These are phyloP conservation scores for Penicillium capsulatum DNA, from an alignment of 2,329 filamentous ascomycete species.

Conservation along the genomic window DNA sequence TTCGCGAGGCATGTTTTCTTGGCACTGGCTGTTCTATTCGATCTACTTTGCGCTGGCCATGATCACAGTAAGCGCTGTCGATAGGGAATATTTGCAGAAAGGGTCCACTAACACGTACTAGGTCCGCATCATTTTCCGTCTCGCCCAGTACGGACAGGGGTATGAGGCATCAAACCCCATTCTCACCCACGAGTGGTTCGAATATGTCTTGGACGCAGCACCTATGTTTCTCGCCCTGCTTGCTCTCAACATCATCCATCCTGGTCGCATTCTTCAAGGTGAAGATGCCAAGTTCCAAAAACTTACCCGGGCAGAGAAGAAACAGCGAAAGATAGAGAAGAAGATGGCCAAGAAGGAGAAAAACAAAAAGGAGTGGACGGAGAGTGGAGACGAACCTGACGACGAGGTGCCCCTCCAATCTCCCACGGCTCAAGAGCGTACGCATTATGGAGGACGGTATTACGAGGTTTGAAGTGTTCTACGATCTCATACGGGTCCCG, in stretches of 20 bases:
- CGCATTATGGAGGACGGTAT: no score
- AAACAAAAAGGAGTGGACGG: not conserved
- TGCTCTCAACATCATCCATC: conserved; percentile 47
- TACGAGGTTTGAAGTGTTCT: no score
- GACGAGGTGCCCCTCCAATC: no score
- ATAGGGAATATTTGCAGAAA: no score
- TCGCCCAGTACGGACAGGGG: conserved; percentile 55
- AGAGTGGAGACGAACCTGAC: no score
- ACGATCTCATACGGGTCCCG: no score
- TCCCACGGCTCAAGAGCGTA: no score
- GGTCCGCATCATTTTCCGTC: conserved; percentile 58
- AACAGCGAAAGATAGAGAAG: conserved; percentile 31
- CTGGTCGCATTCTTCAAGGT: conserved; percentile 47
- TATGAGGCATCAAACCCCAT: conserved; percentile 58
- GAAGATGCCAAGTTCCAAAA: conserved; percentile 44
- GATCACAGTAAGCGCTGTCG: conserved; percentile 36
- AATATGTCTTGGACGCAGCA: conserved; percentile 51
- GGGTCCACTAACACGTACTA: conserved; percentile 22
- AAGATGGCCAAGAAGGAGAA: conserved; percentile 21
- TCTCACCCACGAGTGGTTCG: conserved; percentile 59
- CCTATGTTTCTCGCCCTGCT: conserved; percentile 52
- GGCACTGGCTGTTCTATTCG: conserved; percentile 33
- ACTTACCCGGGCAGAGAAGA: conserved; percentile 44
- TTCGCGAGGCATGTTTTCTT: conserved; percentile 7
- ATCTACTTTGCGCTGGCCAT: conserved; percentile 42